These are phyloP conservation scores for Candida wancherniae DNA, from an alignment of 805 yeast genomes.

Conservation along the genomic window DNA sequence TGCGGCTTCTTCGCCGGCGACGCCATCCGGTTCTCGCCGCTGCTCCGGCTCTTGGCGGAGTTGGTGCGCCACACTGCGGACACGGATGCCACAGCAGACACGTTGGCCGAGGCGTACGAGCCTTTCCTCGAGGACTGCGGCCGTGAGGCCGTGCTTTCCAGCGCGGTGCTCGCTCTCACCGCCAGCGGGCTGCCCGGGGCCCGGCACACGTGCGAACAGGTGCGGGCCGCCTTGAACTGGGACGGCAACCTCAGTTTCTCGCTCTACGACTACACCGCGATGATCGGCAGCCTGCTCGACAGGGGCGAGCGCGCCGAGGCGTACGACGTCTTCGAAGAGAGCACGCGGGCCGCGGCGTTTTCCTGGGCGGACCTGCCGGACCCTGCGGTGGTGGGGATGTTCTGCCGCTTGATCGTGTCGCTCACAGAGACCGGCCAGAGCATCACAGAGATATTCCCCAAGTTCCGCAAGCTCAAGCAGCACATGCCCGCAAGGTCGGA, in stretches of 20 bases:
- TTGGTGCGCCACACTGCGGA: conserved; percentile 1
- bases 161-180: neutral
- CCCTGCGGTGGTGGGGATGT: conserved; percentile 18
- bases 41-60: conserved; percentile 19
- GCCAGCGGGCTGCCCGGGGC: neutral
- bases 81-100: neutral
- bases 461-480: conserved; percentile 32
- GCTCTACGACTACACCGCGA: conserved; percentile 15
- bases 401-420: conserved; percentile 42
- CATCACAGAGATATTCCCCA: conserved; percentile 24
- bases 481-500: conserved; percentile 29
- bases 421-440: conserved; percentile 27
- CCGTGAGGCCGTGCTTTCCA: neutral
- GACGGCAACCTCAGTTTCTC: conserved; percentile 1
- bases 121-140: too few relatives aligned
- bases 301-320: conserved; percentile 20
- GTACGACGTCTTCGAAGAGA: conserved; percentile 27
- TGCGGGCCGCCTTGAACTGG: neutral
- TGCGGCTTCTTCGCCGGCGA: conserved; percentile 16
- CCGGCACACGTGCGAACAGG: neutral
- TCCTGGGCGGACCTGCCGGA: conserved; percentile 12
- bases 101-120: conserved; percentile 1
- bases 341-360: conserved; percentile 15
- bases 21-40: conserved; percentile 20
- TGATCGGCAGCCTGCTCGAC: conserved; percentile 26